Evolutionary conservation across 192 early-diverging fungal genomes (phyloP), one percentile per base, ranked within the genome.

Genomic region (Funneliformis geosporum): DNA sequence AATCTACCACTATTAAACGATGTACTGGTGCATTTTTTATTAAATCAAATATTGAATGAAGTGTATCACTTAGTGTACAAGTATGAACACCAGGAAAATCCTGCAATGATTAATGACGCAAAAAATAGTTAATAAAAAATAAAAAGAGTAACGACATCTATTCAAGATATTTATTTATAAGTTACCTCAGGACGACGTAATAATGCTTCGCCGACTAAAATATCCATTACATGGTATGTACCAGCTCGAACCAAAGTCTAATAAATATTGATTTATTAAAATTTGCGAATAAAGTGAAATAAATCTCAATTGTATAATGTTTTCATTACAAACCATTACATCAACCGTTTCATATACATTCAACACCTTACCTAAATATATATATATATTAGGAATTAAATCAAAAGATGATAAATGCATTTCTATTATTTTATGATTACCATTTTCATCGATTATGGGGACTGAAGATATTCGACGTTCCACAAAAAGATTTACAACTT

Each of bases 321-420:
- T 44, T 47, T 18, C 16, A 0, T 55, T 9, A 38, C 85, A 73
- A 86, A 98, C 92, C 89, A 99, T 93, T 18, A 98, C 95, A 89
- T 99, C 97, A 21, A 94, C 95, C 66, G 96, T 96, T 81, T 97
- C 97, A 88, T 96, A 99, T 43, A 98, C 97, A 83, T 99, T 96
- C 50, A 98, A 79, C 42, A 98, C 96, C 16, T 89, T 83, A 50
- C 91, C 94, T 90, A 85, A 68, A 79, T 16, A 40, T 39, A 12
- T 67, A 23, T 38, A 60, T 28, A n/a, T 23, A 5, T 75, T 25
- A 38, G 25, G n/a, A n/a, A n/a, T n/a, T n/a, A n/a, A n/a, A n/a
- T n/a, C n/a, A n/a, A n/a, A n/a, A n/a, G n/a, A n/a, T n/a, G n/a
- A n/a, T n/a, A n/a, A n/a, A n/a, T n/a, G n/a, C n/a, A n/a, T n/a